Conservation (phyloP, 176 grass and related monocot species). For the Thalia dealbata region DNA sequence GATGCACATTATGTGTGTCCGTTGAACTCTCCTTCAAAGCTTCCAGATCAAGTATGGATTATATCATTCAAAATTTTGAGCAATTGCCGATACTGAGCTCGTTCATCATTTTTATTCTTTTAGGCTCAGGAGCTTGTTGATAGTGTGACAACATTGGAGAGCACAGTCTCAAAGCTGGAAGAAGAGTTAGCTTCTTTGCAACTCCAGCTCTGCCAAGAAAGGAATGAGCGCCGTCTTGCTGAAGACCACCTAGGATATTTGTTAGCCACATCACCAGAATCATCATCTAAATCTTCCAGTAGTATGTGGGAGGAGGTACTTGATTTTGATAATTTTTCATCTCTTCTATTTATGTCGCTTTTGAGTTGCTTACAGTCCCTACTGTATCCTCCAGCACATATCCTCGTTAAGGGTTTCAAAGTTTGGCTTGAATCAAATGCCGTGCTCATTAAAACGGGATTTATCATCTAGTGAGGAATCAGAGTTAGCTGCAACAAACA, state of each 20-base stretch:
- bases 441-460: constrained; percentile 43
- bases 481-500: constrained; percentile 34
- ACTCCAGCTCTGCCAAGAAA: constrained; percentile 70
- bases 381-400: constrained; percentile 56
- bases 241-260: constrained; percentile 47
- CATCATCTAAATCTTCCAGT: constrained; percentile 42
- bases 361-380: constrained; percentile 17
- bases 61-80: background rate
- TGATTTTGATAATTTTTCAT: background rate
- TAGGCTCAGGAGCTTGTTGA: constrained; percentile 64
- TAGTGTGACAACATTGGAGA: constrained; percentile 60
- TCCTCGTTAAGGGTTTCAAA: constrained; percentile 77
- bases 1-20: constrained; percentile 23
- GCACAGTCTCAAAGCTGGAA: constrained; percentile 59
- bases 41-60: constrained; percentile 47
- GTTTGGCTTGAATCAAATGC: constrained; percentile 53
- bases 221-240: constrained; percentile 69
- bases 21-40: constrained; percentile 49
- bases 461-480: constrained; percentile 28
- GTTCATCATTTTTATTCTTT: constrained; percentile 7
- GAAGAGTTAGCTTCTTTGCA: constrained; percentile 80
- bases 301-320: constrained; percentile 89
- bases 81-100: constrained; percentile 9
- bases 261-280: constrained; percentile 33
- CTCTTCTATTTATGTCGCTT: constrained; percentile 6